phyloP scores from a whole-genome alignment of 768 basidiomycete genomes.

The Suillus americanus region DNA sequence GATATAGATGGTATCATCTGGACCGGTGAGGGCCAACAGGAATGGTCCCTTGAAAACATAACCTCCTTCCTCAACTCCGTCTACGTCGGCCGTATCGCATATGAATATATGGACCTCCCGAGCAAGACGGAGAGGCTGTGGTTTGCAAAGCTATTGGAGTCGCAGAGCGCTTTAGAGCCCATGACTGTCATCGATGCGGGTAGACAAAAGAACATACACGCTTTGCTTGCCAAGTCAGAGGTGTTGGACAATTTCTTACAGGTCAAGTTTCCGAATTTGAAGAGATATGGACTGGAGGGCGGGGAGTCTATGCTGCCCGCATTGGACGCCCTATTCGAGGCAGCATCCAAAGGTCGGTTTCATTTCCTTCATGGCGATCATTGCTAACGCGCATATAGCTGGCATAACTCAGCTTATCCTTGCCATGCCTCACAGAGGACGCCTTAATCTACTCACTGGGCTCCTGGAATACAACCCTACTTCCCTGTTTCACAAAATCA shows the following conservation, averaged over 20 bases:
- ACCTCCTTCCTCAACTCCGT: slow-evolving; percentile 64
- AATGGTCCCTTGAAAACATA: slow-evolving; percentile 73
- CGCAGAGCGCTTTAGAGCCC: slow-evolving; percentile 32
- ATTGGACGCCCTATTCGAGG: slow-evolving; percentile 70
- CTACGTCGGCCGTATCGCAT: slow-evolving; percentile 85
- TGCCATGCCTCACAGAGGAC: slow-evolving; percentile 87
- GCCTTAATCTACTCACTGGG: slow-evolving; percentile 82
- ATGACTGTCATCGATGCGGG: slow-evolving; percentile 29
- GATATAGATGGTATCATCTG: slow-evolving; percentile 83
- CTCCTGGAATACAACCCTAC: slow-evolving; percentile 66
- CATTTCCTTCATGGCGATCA: not conserved
- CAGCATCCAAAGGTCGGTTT: slow-evolving; percentile 55
- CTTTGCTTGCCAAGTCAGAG: slow-evolving; percentile 72
- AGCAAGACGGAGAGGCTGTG: slow-evolving; percentile 84
- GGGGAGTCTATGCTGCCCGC: slow-evolving; percentile 94
- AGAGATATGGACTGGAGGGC: slow-evolving; percentile 87
- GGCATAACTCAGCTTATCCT: slow-evolving; percentile 73
- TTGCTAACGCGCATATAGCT: slow-evolving; percentile 35
- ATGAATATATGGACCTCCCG: slow-evolving; percentile 91
- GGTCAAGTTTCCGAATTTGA: slow-evolving; percentile 85
- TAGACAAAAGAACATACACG: slow-evolving; percentile 59
- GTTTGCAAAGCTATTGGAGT: slow-evolving; percentile 87
- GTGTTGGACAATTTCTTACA: slow-evolving; percentile 85
- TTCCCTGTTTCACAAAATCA: slow-evolving; percentile 84
- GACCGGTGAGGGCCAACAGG: slow-evolving; percentile 46